Conservation (phyloP, 1,284 basidiomycete genomes). For the Lignosus rhinocerotis region DNA sequence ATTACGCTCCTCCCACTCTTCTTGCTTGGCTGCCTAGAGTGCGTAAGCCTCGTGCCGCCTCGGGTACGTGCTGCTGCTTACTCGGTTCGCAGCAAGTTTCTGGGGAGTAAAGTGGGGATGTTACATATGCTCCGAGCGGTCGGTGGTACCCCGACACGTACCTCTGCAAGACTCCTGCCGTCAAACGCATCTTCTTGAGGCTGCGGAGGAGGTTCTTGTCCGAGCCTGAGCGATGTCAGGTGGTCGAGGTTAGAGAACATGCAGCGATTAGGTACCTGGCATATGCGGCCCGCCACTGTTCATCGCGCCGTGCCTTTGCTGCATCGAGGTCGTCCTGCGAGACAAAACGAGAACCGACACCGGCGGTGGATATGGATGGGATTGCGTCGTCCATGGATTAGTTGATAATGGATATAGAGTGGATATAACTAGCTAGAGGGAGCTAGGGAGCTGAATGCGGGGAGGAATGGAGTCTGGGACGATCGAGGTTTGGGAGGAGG, state of each 20-base stretch:
- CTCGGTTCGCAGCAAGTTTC: slow-evolving; percentile 84
- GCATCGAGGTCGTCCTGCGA: slow-evolving; percentile 80
- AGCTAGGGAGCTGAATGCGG: neutral
- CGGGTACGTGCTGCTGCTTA: slow-evolving; percentile 36
- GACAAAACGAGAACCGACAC: slow-evolving; percentile 76
- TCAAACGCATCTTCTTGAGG: slow-evolving; percentile 80
- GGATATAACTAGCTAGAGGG: neutral
- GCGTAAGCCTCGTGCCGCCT: slow-evolving; percentile 25
- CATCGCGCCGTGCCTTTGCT: slow-evolving; percentile 74
- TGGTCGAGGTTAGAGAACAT: slow-evolving; percentile 17
- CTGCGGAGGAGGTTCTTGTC: slow-evolving; percentile 83
- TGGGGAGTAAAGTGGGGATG: slow-evolving; percentile 27
- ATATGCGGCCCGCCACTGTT: slow-evolving; percentile 93
- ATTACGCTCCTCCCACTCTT: slow-evolving; percentile 93
- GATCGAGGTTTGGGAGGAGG: slow-evolving; percentile 2
- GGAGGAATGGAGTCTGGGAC: neutral
- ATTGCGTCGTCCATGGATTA: slow-evolving; percentile 44
- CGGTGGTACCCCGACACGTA: slow-evolving; percentile 47
- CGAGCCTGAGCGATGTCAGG: slow-evolving; percentile 51
- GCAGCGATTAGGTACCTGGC: slow-evolving; percentile 58
- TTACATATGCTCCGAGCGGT: slow-evolving; percentile 17
- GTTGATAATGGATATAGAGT: neutral
- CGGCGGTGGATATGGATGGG: slow-evolving; percentile 65
- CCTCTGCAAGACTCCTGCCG: slow-evolving; percentile 88
- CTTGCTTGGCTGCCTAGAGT: slow-evolving; percentile 79